These are phyloP conservation scores for Didymella arachidicola DNA, from an alignment of 2,329 filamentous ascomycete species.

Conservation along the genomic window DNA sequence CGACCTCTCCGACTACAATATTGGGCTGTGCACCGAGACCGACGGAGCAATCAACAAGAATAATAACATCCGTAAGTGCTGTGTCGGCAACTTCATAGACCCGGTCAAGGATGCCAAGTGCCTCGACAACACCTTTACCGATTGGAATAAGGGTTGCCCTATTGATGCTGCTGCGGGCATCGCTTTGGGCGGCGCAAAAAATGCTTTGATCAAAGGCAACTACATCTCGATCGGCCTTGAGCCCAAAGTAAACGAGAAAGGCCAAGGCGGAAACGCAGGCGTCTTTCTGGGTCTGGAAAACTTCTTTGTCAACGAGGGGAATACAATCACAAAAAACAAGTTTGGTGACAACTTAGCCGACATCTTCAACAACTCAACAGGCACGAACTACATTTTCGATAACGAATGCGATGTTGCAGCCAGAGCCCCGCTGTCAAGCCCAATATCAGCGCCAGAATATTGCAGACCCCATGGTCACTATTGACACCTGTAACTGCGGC, in stretches of 20 bases:
- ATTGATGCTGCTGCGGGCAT: constrained; percentile 14
- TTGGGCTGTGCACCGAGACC: constrained; percentile 24
- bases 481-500: not conserved
- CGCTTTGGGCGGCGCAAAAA: constrained; percentile 12
- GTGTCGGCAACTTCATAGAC: constrained; percentile 23
- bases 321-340: constrained; percentile 1
- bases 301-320: constrained; percentile 1
- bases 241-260: not conserved
- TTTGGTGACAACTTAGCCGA: constrained; percentile 4
- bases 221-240: constrained; percentile 10
- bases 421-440: not conserved
- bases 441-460: not conserved
- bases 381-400: not conserved
- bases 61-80: constrained; percentile 21
- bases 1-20: constrained; percentile 22
- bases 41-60: constrained; percentile 11
- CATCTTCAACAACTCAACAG: constrained; percentile 2
- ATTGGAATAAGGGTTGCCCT: constrained; percentile 2
- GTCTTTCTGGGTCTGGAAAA: not conserved
- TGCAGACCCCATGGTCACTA: not conserved
- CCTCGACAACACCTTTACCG: constrained; percentile 18
- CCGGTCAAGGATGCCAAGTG: constrained; percentile 19
- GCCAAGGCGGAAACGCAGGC: not conserved
- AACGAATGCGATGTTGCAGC: constrained; percentile 2
- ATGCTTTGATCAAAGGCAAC: constrained; percentile 23